Evolutionary conservation across 164 flowering plant species (phyloP), one percentile per base, ranked within the genome.

Genomic region (Euptelea pleiosperma): DNA sequence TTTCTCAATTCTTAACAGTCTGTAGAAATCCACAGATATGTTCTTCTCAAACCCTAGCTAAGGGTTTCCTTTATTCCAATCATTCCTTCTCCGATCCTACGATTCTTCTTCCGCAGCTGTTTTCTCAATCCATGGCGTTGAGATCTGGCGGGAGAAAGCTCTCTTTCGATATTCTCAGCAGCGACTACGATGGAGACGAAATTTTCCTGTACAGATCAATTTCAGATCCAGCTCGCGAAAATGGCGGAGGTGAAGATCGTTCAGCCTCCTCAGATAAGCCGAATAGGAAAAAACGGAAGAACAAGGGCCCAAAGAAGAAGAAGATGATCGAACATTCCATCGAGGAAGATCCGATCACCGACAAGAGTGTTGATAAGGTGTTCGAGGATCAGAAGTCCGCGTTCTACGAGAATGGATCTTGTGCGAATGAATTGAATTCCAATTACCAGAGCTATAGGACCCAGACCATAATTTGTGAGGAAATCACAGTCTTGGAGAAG

Each of bases 81-180:
- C n/a, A n/a, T n/a, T n/a, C n/a, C n/a, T n/a, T n/a, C n/a, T n/a
- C n/a, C n/a, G n/a, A n/a, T n/a, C n/a, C n/a, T n/a, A n/a, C n/a
- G n/a, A n/a, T n/a, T n/a, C n/a, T n/a, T n/a, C n/a, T n/a, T n/a
- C n/a, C n/a, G n/a, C n/a, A n/a, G n/a, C n/a, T n/a, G n/a, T 22
- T 25, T 26, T 39, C 18, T 18, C 22, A 6, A 50, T 60, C 41
- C 6, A 52, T 81, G 91, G 80, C 64, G 34, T 65, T 71, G 75
- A 67, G 75, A 79, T 73, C 79, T 28, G 51, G 69, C 18, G 77
- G 72, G 9, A 61, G 82, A 41, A 79, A 79, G 51, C 73, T 84
- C 14, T 86, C 94, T 2, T 86, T 84, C 73, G 86, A 80, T 51
- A 63, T 80, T 55, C 80, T 86, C 18, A 57, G 65, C 67, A 21